Base-by-base conservation (phyloP, 2,329 filamentous ascomycete genomes). In the Trichoderma aggressivum region DNA sequence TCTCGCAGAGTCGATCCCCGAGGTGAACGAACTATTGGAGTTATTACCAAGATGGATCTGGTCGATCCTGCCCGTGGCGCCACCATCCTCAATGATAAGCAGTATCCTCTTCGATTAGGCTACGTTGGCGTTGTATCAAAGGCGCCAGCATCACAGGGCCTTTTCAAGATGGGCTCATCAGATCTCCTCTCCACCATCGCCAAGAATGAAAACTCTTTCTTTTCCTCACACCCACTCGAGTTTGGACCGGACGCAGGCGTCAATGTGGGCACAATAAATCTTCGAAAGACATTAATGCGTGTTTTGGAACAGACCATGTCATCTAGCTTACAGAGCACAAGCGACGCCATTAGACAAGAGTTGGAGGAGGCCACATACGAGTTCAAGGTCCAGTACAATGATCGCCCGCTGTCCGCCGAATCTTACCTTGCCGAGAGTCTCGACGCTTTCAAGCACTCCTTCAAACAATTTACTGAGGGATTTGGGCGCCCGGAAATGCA, bases 381-480 rank as follows among this genome's bases (percentile, higher is more conserved):
- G 81, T 99, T 97, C 86, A 99, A 99, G 80, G 96, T 99, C 6
- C 97, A 99, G 80, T 99, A 99, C 83, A 99, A 99, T 78, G 96
- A 99, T 79, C 90, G 96, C 7, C 94, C 95, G 1, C 85, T 99
- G 43, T 97, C 94, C 64, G 96, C 96, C 2, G 96, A 99, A 79
- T 97, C 95, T 5, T 99, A 99, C 79, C 88, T 99, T 50, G 96
- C 96, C 2, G 96, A 98, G 80, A 97, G 93, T 75, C 84, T 99
- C 4, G 96, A 99, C 80, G 91, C 91, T 24, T 98, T 99, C 87
- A 99, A 99, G 82, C 97, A 98, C 81, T 93, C 94, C 0, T 99
- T 99, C 84, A 98, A 97, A 79, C 91, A 92, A 75, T 97, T 98
- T 78, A 91, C 94, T 0, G 94, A 97, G 75, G 87, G 89, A 34